Conservation (phyloP, 1,284 basidiomycete genomes). For the Peniophora sp. region DNA sequence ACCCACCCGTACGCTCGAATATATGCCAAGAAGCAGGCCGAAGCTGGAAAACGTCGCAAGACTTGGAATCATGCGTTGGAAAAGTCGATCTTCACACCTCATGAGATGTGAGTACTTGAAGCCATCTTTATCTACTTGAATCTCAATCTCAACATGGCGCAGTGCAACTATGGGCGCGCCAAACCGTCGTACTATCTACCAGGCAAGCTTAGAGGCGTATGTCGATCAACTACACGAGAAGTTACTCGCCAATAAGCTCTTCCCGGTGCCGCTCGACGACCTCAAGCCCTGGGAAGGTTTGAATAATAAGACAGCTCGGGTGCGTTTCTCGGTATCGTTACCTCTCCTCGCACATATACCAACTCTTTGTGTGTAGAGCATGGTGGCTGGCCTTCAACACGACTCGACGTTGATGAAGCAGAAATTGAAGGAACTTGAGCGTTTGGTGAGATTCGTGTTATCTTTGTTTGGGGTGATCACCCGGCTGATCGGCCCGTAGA, state of each 20-base stretch:
- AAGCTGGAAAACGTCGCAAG: conserved; percentile 54
- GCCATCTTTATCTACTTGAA: background rate
- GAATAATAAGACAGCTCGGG: conserved; percentile 68
- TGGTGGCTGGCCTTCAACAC: conserved; percentile 62
- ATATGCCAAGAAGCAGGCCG: conserved; percentile 50
- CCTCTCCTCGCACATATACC: background rate
- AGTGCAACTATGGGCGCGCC: conserved; percentile 62
- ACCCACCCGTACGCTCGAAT: conserved; percentile 60
- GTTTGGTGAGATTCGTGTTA: conserved; percentile 37
- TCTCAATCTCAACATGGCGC: background rate
- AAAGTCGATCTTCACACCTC: conserved; percentile 56
- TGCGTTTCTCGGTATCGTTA: conserved; percentile 16
- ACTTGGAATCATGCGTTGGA: conserved; percentile 72
- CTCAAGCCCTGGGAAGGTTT: conserved; percentile 52
- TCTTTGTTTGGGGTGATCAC: background rate
- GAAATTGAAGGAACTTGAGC: conserved; percentile 57
- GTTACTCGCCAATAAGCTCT: conserved; percentile 40
- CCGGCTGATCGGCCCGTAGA: conserved; percentile 4
- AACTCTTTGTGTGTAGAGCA: conserved; percentile 44
- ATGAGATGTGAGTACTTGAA: conserved; percentile 45
- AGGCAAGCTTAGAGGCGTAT: conserved; percentile 54
- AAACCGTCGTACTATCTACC: conserved; percentile 51
- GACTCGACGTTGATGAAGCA: conserved; percentile 49
- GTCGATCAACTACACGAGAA: conserved; percentile 52
- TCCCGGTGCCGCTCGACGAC: conserved; percentile 42